Base-by-base conservation (phyloP, 139 green algal species). In the Chlamydomonas schloesseri region DNA sequence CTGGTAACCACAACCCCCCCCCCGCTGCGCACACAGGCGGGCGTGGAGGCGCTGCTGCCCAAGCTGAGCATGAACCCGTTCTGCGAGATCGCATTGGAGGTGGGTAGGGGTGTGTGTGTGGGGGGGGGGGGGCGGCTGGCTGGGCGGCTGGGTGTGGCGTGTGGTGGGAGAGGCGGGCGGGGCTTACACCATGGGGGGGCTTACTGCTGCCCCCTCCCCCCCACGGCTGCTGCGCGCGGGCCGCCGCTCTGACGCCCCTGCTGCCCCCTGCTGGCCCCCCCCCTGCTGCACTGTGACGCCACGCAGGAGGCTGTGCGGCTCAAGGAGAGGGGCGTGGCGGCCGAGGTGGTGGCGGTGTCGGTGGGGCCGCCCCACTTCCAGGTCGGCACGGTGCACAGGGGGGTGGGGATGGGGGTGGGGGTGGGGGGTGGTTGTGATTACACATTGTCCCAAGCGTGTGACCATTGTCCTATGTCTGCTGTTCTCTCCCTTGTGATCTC, bases 41-140 rank as follows among this genome's bases (percentile, higher is more conserved):
- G 96, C 0, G 91, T 99, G 28, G 97, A 99, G 47, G 91, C 94
- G 29, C 60, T 93, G 9, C 92, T 95, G 34, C 94, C 97, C 26
- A 98, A 98, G 85, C 96, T 98, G 93, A 94, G 89, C 81, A 98
- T 99, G 93, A 99, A 99, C 84, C 97, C 97, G 0, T 99, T 99
- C 71, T 99, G 97, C 82, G 97, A 99, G 82, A 99, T 99, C 73
- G 97, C 97, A 23, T 83, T 98, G 0, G 96, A 98, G 93, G 94
- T 97, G 77, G 0, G 62, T 33, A 17, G 53, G 26, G 24, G 42
- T 50, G 68, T 24, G 42, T 68, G n/a, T 57, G 18, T 87, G 34
- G 65, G 31, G 1, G 62, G 20, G 71, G 33, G 28, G 28, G 9
- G 33, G 10, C 10, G 33, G 8, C n/a, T 76, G 64, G 42, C 21